Evolutionary conservation across 257 asterid genomes (phyloP).

Genomic region (Osmanthus fragrans): DNA sequence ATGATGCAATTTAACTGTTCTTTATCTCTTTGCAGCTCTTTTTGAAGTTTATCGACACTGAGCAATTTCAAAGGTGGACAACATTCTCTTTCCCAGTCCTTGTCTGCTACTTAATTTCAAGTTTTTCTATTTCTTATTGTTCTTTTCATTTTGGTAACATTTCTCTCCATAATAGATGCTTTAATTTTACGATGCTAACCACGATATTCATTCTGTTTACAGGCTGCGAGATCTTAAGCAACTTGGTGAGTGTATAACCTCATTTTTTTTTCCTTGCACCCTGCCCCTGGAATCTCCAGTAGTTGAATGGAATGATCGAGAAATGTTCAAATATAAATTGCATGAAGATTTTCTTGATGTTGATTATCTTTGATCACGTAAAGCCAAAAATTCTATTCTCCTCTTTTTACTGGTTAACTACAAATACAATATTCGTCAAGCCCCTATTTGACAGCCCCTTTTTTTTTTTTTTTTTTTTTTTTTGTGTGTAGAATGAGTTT

Average conservation of each 20-base stretch:
- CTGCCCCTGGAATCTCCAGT: not conserved
- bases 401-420: not conserved
- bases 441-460: too few species aligned
- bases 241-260: conserved; percentile 56
- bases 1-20: not conserved
- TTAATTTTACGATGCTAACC: conserved; percentile 25
- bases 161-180: conserved; percentile 16
- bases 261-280: not conserved
- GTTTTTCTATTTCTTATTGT: not conserved
- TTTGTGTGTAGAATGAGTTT: too few species aligned
- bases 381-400: not conserved
- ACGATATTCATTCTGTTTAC: conserved; percentile 30
- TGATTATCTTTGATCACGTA: not conserved
- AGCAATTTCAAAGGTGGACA: conserved; percentile 89
- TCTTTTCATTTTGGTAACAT: not conserved
- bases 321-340: not conserved
- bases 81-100: not conserved
- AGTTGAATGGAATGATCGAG: not conserved
- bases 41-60: conserved; percentile 82
- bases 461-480: too few species aligned
- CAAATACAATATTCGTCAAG: not conserved
- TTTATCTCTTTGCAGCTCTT: conserved; percentile 51
- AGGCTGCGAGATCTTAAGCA: conserved; percentile 98
- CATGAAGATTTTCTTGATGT: not conserved
- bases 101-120: not conserved